Percentiles rank a stretch among this genome's conserved stretches.
phyloP scores from a whole-genome alignment of 768 basidiomycete genomes.

The Termitomyces sp. region DNA sequence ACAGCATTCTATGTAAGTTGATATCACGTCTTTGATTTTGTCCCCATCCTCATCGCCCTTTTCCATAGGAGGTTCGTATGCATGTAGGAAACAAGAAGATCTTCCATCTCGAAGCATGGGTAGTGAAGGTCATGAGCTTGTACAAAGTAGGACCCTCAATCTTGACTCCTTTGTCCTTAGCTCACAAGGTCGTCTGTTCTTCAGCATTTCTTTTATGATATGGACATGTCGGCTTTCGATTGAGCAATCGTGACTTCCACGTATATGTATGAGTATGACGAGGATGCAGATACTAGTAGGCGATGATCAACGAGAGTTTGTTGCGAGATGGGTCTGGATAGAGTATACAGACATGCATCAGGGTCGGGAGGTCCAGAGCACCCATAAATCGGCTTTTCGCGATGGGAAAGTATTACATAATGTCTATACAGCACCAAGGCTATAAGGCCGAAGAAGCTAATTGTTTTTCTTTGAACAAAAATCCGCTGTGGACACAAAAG shows the following conservation, averaged over 20 bases:
- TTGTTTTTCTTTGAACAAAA: slow-evolving; percentile 47
- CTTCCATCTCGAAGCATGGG: slow-evolving; percentile 96
- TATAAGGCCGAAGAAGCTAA: slow-evolving; percentile 10
- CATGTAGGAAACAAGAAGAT: slow-evolving; percentile 85
- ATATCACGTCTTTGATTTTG: not conserved
- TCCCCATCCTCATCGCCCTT: not conserved
- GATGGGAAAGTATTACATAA: slow-evolving; percentile 40
- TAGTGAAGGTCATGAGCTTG: slow-evolving; percentile 91
- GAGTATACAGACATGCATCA: too few relatives aligned
- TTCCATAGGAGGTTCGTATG: slow-evolving; percentile 85
- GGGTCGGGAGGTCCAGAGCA: too few relatives aligned
- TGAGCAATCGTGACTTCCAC: slow-evolving; percentile 11
- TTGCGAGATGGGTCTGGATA: too few relatives aligned
- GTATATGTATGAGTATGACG: not conserved
- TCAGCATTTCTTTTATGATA: slow-evolving; percentile 58
- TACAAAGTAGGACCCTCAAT: slow-evolving; percentile 54
- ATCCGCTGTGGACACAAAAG: slow-evolving; percentile 77
- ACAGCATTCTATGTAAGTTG: slow-evolving; percentile 86
- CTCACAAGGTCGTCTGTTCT: not conserved
- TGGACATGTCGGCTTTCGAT: slow-evolving; percentile 59
- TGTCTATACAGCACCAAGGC: slow-evolving; percentile 19
- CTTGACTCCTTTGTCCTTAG: not conserved
- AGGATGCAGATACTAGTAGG: not conserved
- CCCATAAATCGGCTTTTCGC: too few relatives aligned
- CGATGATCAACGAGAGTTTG: not conserved